Conservation (phyloP, 225 moss, liverwort and hornwort genomes). For the Takakia lepidozioides region DNA sequence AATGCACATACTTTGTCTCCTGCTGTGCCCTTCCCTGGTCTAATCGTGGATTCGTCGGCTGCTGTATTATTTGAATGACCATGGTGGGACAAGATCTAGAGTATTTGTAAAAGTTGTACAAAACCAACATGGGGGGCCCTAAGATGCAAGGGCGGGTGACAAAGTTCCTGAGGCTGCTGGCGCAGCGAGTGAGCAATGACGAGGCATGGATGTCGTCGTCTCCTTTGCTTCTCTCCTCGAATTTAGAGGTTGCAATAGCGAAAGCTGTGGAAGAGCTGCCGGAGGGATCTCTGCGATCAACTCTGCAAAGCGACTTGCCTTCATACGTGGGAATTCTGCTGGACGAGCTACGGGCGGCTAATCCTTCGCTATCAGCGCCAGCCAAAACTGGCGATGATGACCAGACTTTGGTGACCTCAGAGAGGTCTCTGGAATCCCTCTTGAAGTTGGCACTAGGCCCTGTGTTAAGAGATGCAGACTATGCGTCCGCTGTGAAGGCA, state of each 20-base stretch:
- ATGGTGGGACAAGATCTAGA: no score
- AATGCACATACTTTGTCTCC: no score
- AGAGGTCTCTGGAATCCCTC: neutral
- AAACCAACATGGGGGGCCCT: neutral
- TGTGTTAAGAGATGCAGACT: constrained; percentile 25
- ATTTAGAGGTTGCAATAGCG: neutral
- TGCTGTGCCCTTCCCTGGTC: no score
- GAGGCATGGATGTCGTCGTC: neutral
- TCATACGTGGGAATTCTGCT: neutral
- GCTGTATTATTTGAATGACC: no score
- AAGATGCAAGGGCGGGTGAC: constrained; percentile 6
- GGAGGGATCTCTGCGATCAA: constrained; percentile 2
- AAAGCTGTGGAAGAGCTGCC: constrained; percentile 2
- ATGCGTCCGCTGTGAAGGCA: constrained; percentile 44
- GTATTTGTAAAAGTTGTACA: no score
- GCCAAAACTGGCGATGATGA: neutral
- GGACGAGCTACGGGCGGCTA: neutral
- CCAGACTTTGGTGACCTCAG: neutral
- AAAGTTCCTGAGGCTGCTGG: constrained; percentile 5
- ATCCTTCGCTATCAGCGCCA: neutral
- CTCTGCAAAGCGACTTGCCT: constrained; percentile 1
- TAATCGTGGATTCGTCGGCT: no score
- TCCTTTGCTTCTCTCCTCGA: neutral
- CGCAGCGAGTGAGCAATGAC: constrained; percentile 8
- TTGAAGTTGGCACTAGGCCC: constrained; percentile 25